Base-by-base conservation (phyloP, 805 yeast genomes). In the Tetrapisispora taiwanensis region DNA sequence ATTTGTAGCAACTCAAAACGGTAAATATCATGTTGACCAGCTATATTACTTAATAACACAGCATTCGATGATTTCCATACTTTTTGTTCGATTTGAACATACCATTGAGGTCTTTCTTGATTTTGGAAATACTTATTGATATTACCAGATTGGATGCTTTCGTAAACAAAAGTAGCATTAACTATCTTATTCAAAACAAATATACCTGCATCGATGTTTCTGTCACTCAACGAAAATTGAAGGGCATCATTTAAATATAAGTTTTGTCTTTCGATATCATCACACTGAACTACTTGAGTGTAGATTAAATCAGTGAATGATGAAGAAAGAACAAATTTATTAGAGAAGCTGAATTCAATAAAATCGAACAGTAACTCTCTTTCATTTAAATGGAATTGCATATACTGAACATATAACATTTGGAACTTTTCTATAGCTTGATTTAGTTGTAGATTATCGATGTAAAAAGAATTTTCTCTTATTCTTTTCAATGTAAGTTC, bases 1-100 rank as follows among this genome's bases (percentile, higher is more conserved):
- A 88, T 62, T 52, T 89, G 95, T 19, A 92, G 69, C 8, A 90
- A 66, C 46, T 85, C 92, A 49, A 84, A 75, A 46, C 95, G 71
- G 62, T 76, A 82, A 31, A 74, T 69, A 56, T 92, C 97, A 50
- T 79, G 72, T 4, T 79, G 70, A 2, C 90, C 92, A 1, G 87
- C 74, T 14, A 78, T 71, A 6, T 74, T 68, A 22, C 52, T 48
- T 24, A 56, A 40, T 32, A 73, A 68, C 45, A 70, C 60, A 39
- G 79, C 80, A 42, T 73, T 69, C 1, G 75, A 70, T n/a, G 56
- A 52, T 49, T 75, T 73, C 98, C 98, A 92, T 6, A 92, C 70
- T 45, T 75, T 74, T 8, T 70, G 67, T 49, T 77, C 79, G 3
- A 90, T 72, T 9, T 70, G 50, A 13, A 71, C 72, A 30, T 90